Evolutionary conservation across 345 rosid genomes (phyloP).

Genomic region (Aurinia saxatilis): DNA sequence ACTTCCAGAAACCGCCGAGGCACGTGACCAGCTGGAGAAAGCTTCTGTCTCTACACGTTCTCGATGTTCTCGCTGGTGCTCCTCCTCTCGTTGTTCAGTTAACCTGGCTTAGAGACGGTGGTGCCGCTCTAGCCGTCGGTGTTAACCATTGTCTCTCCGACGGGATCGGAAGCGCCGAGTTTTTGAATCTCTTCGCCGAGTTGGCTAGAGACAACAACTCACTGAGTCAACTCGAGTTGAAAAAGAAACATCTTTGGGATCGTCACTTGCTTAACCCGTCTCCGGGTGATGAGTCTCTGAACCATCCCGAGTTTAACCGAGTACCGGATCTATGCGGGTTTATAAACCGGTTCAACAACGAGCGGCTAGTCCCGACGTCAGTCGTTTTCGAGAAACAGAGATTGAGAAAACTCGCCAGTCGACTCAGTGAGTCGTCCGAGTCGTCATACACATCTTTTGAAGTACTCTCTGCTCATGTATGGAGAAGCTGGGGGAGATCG

Average conservation of each 20-base stretch:
- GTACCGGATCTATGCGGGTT: constrained; percentile 66
- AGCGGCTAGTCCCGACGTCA: constrained; percentile 58
- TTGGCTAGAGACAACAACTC: constrained; percentile 30
- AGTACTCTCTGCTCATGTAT: constrained; percentile 71
- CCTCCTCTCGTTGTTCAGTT: constrained; percentile 76
- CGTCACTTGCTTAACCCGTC: constrained; percentile 55
- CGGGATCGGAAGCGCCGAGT: constrained; percentile 71
- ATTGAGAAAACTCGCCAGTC: constrained; percentile 40
- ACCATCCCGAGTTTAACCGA: constrained; percentile 50
- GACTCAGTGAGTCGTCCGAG: constrained; percentile 26
- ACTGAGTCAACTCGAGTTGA: constrained; percentile 12
- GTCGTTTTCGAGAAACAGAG: constrained; percentile 34
- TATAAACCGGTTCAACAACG: constrained; percentile 43
- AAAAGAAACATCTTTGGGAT: constrained; percentile 56
- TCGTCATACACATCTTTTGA: constrained; percentile 76
- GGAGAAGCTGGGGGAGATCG: constrained; percentile 84
- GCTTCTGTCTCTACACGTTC: constrained; percentile 49
- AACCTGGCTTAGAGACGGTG: constrained; percentile 80
- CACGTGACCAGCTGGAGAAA: constrained; percentile 66
- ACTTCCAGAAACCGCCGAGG: constrained; percentile 50
- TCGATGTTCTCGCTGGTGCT: constrained; percentile 66
- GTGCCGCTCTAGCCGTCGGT: constrained; percentile 58
- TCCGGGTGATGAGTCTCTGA: constrained; percentile 23
- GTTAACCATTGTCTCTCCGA: constrained; percentile 69
- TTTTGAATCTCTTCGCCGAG: constrained; percentile 59